phyloP scores from a whole-genome alignment of 2,329 filamentous ascomycete genomes.

The Trichothecium roseum region DNA sequence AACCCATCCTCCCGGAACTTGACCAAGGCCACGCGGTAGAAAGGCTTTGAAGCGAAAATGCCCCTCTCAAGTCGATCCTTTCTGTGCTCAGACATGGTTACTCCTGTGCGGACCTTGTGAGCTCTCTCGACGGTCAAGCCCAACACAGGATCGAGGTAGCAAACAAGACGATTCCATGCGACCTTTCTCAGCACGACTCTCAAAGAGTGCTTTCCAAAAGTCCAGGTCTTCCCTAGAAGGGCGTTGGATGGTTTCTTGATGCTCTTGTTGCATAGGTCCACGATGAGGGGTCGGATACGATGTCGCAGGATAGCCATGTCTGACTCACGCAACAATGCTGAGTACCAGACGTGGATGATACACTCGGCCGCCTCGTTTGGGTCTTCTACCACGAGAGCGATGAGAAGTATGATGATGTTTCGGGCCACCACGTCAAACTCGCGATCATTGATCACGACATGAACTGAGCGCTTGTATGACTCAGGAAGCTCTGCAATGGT shows the following conservation, averaged over 20 bases:
- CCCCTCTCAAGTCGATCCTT: neutral
- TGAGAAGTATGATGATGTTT: slow-evolving; percentile 28
- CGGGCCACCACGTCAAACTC: slow-evolving; percentile 17
- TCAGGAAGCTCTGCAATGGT: slow-evolving; percentile 22
- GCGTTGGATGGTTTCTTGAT: neutral
- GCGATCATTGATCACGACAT: neutral
- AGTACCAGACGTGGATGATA: slow-evolving; percentile 9
- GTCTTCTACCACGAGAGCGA: slow-evolving; percentile 2
- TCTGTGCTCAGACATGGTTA: neutral
- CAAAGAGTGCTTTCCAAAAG: neutral
- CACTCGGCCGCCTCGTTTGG: slow-evolving; percentile 3
- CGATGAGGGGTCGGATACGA: slow-evolving; percentile 6
- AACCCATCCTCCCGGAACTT: slow-evolving; percentile 11
- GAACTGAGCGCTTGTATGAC: slow-evolving; percentile 12
- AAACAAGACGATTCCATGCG: neutral
- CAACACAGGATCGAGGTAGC: neutral
- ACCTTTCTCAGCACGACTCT: slow-evolving; percentile 4
- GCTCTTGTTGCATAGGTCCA: neutral
- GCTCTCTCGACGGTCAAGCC: neutral
- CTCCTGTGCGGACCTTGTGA: neutral
- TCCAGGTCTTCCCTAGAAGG: neutral
- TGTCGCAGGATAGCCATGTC: slow-evolving; percentile 5
- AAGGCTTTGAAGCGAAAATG: slow-evolving; percentile 1
- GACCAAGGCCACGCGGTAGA: slow-evolving; percentile 7
- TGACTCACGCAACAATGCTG: slow-evolving; percentile 2